phyloP scores from a whole-genome alignment of 805 yeast species.

The Cyberlindnera japonica region DNA sequence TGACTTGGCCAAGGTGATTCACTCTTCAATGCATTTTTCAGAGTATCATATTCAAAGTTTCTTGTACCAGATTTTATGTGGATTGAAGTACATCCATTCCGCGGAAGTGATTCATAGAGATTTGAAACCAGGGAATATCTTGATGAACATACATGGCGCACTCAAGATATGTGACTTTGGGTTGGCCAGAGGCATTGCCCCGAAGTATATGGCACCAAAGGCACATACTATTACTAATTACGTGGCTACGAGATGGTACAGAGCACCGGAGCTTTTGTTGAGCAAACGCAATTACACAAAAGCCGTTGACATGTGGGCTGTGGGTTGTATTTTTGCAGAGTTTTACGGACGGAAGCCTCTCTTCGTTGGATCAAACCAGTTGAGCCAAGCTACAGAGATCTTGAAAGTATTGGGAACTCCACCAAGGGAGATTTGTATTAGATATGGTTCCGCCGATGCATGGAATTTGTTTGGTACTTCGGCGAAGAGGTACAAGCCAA shows the following conservation, averaged over 20 bases:
- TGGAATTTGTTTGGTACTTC: slow-evolving; percentile 45
- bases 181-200: slow-evolving; percentile 70
- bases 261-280: slow-evolving; percentile 87
- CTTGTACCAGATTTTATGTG: slow-evolving; percentile 79
- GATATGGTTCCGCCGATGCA: slow-evolving; percentile 44
- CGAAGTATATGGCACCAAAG: slow-evolving; percentile 32
- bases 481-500: slow-evolving; percentile 37
- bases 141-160: slow-evolving; percentile 68
- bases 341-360: slow-evolving; percentile 76
- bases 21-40: slow-evolving; percentile 71
- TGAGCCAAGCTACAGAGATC: slow-evolving; percentile 69
- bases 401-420: slow-evolving; percentile 73
- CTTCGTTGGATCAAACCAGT: slow-evolving; percentile 70
- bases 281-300: slow-evolving; percentile 57
- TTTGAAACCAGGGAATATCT: slow-evolving; percentile 85
- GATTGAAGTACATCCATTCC: slow-evolving; percentile 82
- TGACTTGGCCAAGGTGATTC: slow-evolving; percentile 79
- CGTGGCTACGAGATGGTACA: slow-evolving; percentile 93
- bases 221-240: slow-evolving; percentile 63
- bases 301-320: slow-evolving; percentile 87
- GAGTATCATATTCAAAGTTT: slow-evolving; percentile 78
- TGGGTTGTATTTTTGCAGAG: slow-evolving; percentile 88
- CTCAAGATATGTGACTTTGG: slow-evolving; percentile 94
- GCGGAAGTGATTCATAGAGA: slow-evolving; percentile 93
- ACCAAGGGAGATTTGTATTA: slow-evolving; percentile 38